Evolutionary conservation across 805 yeast species (phyloP).

Genomic region (Kuraishia piskuri): DNA sequence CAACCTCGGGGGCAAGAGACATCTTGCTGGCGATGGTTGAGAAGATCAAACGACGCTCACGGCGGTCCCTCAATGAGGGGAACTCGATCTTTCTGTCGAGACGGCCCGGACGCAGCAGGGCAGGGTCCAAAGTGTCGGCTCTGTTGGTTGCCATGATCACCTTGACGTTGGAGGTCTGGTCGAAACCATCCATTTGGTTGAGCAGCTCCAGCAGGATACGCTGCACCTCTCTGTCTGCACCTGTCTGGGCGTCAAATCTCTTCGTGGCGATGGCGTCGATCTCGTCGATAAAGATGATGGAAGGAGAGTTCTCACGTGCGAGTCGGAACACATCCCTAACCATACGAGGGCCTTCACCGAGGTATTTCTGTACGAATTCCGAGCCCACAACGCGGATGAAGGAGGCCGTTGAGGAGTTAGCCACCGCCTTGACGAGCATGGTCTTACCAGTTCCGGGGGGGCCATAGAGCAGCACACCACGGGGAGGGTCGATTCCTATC

Average conservation of each 20-base stretch:
- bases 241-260: conserved; percentile 98
- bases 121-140: conserved; percentile 99
- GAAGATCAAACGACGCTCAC: conserved; percentile 95
- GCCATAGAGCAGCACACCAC: conserved; percentile 96
- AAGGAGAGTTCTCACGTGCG: conserved; percentile 95
- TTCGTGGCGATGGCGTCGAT: conserved; percentile 98
- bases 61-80: conserved; percentile 91
- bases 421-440: conserved; percentile 98
- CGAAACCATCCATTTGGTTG: conserved; percentile 99
- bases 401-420: conserved; percentile 91
- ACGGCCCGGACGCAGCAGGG: conserved; percentile 96
- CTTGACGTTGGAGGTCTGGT: conserved; percentile 89
- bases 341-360: conserved; percentile 99
- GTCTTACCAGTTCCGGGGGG: conserved; percentile 99
- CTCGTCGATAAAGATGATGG: conserved; percentile 96
- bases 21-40: conserved; percentile 93
- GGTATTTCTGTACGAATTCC: conserved; percentile 94
- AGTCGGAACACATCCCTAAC: conserved; percentile 96
- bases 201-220: conserved; percentile 91
- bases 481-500: conserved; percentile 98
- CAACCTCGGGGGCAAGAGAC: conserved; percentile 98
- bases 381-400: conserved; percentile 97
- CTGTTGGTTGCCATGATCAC: conserved; percentile 99
- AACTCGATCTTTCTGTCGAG: conserved; percentile 97
- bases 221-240: conserved; percentile 99